Evolutionary conservation across 2,329 filamentous ascomycete genomes (phyloP).

Genomic region (Fulvia fulva): DNA sequence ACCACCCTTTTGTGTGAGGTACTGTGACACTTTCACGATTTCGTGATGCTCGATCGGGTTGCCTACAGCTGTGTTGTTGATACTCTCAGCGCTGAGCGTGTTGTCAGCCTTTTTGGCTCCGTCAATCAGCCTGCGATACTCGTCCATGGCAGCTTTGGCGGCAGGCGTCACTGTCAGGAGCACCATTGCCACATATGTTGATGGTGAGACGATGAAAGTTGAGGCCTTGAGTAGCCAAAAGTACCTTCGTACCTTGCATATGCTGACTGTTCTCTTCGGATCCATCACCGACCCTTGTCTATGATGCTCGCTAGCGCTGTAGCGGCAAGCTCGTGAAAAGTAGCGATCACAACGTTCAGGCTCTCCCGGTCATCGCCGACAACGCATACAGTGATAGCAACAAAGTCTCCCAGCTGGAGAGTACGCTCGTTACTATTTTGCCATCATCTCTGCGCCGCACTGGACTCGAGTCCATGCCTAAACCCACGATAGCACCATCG

Average conservation of each 20-base stretch:
- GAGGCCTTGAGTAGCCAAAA: neutral
- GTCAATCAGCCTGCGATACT: constrained; percentile 19
- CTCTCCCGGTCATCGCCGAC: neutral
- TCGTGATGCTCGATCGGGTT: constrained; percentile 70
- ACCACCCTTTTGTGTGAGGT: constrained; percentile 39
- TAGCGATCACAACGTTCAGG: neutral
- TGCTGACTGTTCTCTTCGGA: neutral
- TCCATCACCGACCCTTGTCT: neutral
- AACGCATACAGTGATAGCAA: neutral
- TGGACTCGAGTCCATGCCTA: constrained; percentile 30
- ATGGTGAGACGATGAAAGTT: neutral
- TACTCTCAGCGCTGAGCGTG: constrained; percentile 10
- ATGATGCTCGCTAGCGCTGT: neutral
- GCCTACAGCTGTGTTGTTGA: constrained; percentile 44
- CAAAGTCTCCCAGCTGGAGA: neutral
- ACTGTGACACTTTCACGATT: constrained; percentile 59
- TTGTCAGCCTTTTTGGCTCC: constrained; percentile 5
- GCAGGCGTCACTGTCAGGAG: constrained; percentile 70
- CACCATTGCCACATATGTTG: constrained; percentile 54
- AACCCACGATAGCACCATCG: constrained; percentile 29
- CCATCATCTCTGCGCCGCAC: neutral
- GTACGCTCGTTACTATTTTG: neutral
- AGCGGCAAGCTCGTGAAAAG: neutral
- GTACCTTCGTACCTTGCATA: neutral
- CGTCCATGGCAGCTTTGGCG: constrained; percentile 60